These are phyloP conservation scores for Gnomoniopsis smithogilvyi DNA, from an alignment of 2,329 filamentous ascomycete species.

Conservation along the genomic window DNA sequence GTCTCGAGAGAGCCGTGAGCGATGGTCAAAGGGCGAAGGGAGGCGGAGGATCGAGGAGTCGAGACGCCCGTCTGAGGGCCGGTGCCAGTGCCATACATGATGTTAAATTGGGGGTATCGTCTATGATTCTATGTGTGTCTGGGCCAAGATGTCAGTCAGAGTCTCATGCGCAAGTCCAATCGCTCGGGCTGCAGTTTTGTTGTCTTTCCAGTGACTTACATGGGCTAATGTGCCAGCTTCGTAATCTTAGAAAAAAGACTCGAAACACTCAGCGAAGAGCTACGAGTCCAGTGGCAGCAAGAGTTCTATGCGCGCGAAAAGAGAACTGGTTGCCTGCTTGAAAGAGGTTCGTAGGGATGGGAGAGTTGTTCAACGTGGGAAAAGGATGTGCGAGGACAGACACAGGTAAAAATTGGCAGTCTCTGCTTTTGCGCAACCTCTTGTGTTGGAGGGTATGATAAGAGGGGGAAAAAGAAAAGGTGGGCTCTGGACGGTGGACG, in stretches of 20 bases:
- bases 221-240: conserved; percentile 2
- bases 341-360: background rate
- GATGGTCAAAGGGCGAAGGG: conserved; percentile 86
- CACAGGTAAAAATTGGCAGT: background rate
- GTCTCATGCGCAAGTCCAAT: background rate
- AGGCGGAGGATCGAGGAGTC: conserved; percentile 90
- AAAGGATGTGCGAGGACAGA: background rate
- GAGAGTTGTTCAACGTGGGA: background rate
- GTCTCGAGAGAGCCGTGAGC: conserved; percentile 94
- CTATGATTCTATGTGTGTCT: conserved; percentile 24
- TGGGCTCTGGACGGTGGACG: background rate
- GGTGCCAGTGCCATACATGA: conserved; percentile 82
- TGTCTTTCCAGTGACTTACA: conserved; percentile 4
- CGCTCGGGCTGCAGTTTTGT: background rate
- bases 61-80: conserved; percentile 94
- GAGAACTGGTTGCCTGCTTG: background rate
- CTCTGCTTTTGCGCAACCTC: conserved; percentile 5
- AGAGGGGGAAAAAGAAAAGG: background rate
- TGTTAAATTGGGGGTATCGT: conserved; percentile 46
- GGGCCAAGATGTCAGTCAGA: conserved; percentile 1
- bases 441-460: background rate
- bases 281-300: conserved; percentile 10
- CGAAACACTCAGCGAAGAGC: conserved; percentile 20
- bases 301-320: conserved; percentile 1
- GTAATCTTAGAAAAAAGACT: conserved; percentile 4